Evolutionary conservation across 2,329 filamentous ascomycete species (phyloP).

Genomic region (Aspergillus pseudotamarii): DNA sequence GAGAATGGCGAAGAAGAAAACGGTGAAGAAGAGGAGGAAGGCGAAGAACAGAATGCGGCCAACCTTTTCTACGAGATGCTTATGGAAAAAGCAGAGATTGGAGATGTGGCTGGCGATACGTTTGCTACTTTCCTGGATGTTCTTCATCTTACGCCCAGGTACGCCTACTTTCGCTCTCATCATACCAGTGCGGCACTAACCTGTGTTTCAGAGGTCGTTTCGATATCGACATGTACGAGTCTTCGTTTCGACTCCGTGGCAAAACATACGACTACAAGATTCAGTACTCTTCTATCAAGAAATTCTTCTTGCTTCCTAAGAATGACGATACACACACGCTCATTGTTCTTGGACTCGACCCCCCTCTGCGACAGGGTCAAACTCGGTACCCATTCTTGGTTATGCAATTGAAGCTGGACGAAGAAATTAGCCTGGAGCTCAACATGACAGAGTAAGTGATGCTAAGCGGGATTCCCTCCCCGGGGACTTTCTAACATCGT

Average conservation of each 20-base stretch:
- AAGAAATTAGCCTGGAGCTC: constrained; percentile 93
- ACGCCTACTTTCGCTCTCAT: constrained; percentile 25
- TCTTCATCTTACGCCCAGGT: constrained; percentile 93
- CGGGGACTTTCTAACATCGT: constrained; percentile 15
- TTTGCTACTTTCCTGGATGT: constrained; percentile 97
- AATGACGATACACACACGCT: constrained; percentile 97
- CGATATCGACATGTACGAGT: constrained; percentile 99
- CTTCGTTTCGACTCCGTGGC: constrained; percentile 91
- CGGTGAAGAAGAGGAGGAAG: constrained; percentile 60
- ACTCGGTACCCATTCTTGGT: constrained; percentile 97
- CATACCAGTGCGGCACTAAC: constrained; percentile 23
- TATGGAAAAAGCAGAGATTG: constrained; percentile 98
- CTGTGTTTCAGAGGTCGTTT: constrained; percentile 77
- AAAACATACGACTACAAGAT: constrained; percentile 99
- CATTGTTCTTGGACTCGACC: constrained; percentile 91
- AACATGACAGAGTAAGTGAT: constrained; percentile 77
- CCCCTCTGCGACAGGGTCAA: constrained; percentile 92
- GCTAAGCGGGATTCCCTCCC: background rate
- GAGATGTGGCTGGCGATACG: constrained; percentile 96
- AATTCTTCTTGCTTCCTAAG: constrained; percentile 97
- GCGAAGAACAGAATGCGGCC: constrained; percentile 89
- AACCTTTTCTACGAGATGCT: constrained; percentile 98
- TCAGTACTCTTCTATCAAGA: constrained; percentile 96
- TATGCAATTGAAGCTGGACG: constrained; percentile 98
- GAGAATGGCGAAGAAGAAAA: constrained; percentile 68